Evolutionary conservation across 2,329 filamentous ascomycete species (phyloP), one percentile per base, ranked within the genome.

Genomic region (Tolypocladium nubicola): DNA sequence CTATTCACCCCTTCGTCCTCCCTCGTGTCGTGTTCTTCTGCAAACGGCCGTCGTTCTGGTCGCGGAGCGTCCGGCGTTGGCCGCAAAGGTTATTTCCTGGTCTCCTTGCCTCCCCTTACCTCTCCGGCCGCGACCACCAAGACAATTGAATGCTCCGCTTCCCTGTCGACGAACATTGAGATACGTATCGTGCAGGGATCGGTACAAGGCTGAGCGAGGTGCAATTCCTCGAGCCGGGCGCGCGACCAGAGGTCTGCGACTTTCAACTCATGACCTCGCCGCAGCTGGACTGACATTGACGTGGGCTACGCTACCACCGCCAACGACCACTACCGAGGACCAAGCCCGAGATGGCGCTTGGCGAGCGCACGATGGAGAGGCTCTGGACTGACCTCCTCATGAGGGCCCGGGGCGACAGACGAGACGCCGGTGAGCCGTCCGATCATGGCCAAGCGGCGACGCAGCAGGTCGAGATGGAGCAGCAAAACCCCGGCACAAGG

Each of bases 351-450:
- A 69, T 68, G 66, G 53, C 59, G 16, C 43, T 62, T 21, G 63
- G 63, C 43, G 56, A 57, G 16, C 56, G 61, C 39, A 59, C 61
- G 26, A 68, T 71, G 67, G 70, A 72, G 57, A 65, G 64, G 57
- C 61, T 72, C 53, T 64, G 70, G 33, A 63, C 63, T 52, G 65
- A 72, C 59, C 65, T 71, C 13, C 63, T 72, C 39, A 62, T 66
- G 55, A 62, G 69, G 53, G 69, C 70, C 43, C 65, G 64, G 49
- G 60, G 62, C 35, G 68, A 71, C 53, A 61, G 67, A 40, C 61
- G 60, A 16, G 33, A 61, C 59, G 47, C 56, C 45, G 52, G 40
- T 40, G 57, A 38, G 56, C 56, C 52, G 40, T n/a, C 19, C 9
- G 30, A 50, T 21, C 26, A 50, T 35, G 30, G 47, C 13, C 26